Evolutionary conservation across 192 early-diverging fungal genomes (phyloP).

Genomic region (Gonapodya prolifera): DNA sequence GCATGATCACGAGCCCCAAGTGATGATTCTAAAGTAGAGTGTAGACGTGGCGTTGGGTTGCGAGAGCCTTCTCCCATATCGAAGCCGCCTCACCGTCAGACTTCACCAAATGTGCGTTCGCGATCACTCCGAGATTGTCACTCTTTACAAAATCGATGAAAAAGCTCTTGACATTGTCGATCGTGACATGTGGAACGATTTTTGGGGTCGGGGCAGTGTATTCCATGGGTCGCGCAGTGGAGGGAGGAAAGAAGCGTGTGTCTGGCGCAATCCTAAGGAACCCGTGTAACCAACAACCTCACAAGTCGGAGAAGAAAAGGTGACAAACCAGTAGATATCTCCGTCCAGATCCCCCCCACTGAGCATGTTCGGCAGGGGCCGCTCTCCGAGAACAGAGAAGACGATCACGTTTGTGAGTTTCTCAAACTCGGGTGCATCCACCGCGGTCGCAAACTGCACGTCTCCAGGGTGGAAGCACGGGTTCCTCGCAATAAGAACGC

Average conservation of each 20-base stretch:
- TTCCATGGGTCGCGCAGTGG: slow-evolving; percentile 29
- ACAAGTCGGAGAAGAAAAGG: not conserved
- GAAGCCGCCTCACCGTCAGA: slow-evolving; percentile 29
- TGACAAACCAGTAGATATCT: slow-evolving; percentile 48
- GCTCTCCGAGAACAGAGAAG: slow-evolving; percentile 49
- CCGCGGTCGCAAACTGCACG: slow-evolving; percentile 39
- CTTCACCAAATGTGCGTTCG: slow-evolving; percentile 50
- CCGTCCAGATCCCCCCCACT: slow-evolving; percentile 75
- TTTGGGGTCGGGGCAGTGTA: slow-evolving; percentile 23
- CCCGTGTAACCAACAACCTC: not conserved
- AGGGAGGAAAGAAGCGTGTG: slow-evolving; percentile 6
- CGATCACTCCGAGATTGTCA: slow-evolving; percentile 54
- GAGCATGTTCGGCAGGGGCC: slow-evolving; percentile 62
- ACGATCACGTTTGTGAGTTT: slow-evolving; percentile 58
- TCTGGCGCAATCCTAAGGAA: slow-evolving; percentile 3
- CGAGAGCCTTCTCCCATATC: not conserved
- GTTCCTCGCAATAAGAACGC: slow-evolving; percentile 33
- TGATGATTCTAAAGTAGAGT: not conserved
- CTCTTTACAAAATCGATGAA: slow-evolving; percentile 53
- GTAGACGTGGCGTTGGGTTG: not conserved
- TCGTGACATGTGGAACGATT: slow-evolving; percentile 24
- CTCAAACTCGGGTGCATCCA: slow-evolving; percentile 26
- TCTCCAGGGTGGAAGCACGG: slow-evolving; percentile 62
- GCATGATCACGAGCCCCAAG: slow-evolving; percentile 31
- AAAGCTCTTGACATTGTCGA: slow-evolving; percentile 36